A percentile compares a stretch with the other conserved stretches of the same genome.
These are phyloP conservation scores for Chaetothyriales sp. DNA, from an alignment of 2,329 filamentous ascomycete species.

Conservation along the genomic window DNA sequence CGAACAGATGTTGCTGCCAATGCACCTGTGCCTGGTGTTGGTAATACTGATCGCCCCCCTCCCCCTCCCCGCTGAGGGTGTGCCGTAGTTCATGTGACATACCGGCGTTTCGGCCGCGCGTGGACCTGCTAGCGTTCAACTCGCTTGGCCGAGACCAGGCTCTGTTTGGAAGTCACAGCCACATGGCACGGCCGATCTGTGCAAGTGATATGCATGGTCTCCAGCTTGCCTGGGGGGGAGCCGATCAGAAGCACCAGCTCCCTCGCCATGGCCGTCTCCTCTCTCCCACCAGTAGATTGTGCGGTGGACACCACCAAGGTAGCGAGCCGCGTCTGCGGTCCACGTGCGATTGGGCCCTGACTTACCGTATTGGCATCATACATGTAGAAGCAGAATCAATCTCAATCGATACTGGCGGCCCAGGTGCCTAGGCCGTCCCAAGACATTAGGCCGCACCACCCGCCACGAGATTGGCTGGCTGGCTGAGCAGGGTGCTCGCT, in stretches of 20 bases:
- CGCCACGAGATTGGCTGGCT: not conserved
- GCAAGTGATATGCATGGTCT: not conserved
- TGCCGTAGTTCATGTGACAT: not conserved
- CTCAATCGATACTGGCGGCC: not conserved
- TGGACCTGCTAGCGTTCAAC: not conserved
- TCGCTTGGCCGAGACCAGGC: not conserved
- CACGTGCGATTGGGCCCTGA: not conserved
- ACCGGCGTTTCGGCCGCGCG: not conserved
- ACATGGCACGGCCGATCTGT: not conserved
- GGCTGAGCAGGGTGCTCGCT: not conserved
- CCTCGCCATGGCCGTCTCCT: not conserved
- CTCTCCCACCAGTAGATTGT: not conserved
- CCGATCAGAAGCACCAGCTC: not conserved
- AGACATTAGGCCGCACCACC: not conserved
- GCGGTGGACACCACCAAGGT: not conserved
- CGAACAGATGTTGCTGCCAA: not conserved
- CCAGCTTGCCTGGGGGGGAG: not conserved
- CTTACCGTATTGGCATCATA: no score
- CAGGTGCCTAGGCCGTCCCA: not conserved
- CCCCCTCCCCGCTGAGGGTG: no score
- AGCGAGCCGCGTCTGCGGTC: not conserved
- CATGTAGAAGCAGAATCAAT: not conserved
- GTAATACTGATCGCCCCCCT: not conserved
- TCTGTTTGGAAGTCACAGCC: not conserved
- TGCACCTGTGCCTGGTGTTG: not conserved